Percentiles rank a stretch among this genome's conserved stretches.
phyloP scores from a whole-genome alignment of 192 early-diverging fungal species.

The Rhizophagus sp. region DNA sequence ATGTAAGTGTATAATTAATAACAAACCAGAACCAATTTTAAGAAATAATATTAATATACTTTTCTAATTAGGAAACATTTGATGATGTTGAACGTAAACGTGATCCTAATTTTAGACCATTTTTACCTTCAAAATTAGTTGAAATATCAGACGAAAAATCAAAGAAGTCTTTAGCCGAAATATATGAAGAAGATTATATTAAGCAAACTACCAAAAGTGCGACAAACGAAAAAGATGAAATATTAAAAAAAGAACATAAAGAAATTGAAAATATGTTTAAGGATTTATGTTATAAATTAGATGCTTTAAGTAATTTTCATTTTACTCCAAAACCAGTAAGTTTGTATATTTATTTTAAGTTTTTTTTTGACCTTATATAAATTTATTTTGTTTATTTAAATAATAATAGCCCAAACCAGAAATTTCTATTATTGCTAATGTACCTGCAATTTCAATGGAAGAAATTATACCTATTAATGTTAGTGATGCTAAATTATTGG shows the following conservation, averaged over 20 bases:
- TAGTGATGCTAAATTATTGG: slow-evolving; percentile 76
- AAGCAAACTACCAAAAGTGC: slow-evolving; percentile 52
- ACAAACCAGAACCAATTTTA: background rate
- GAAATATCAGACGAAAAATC: slow-evolving; percentile 87
- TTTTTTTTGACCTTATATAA: background rate
- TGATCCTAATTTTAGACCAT: slow-evolving; percentile 70
- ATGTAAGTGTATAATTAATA: slow-evolving; percentile 36
- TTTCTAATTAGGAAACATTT: slow-evolving; percentile 57
- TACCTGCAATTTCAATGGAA: slow-evolving; percentile 91
- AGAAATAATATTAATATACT: background rate
- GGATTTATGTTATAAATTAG: slow-evolving; percentile 80
- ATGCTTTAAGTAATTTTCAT: slow-evolving; percentile 94
- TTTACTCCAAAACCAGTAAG: slow-evolving; percentile 78
- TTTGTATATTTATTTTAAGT: background rate
- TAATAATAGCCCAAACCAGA: slow-evolving; percentile 58
- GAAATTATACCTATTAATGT: slow-evolving; percentile 91
- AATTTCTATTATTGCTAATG: slow-evolving; percentile 72
- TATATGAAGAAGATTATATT: slow-evolving; percentile 91
- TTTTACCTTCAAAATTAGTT: slow-evolving; percentile 69
- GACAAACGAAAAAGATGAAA: slow-evolving; percentile 77
- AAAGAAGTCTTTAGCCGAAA: slow-evolving; percentile 84
- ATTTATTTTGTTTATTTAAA: slow-evolving; percentile 5
- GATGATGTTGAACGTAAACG: slow-evolving; percentile 94
- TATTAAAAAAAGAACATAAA: slow-evolving; percentile 73
- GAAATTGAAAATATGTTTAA: slow-evolving; percentile 80